Evolutionary conservation across 2,329 filamentous ascomycete species (phyloP).

Genomic region (Dactylellina parvicollis): DNA sequence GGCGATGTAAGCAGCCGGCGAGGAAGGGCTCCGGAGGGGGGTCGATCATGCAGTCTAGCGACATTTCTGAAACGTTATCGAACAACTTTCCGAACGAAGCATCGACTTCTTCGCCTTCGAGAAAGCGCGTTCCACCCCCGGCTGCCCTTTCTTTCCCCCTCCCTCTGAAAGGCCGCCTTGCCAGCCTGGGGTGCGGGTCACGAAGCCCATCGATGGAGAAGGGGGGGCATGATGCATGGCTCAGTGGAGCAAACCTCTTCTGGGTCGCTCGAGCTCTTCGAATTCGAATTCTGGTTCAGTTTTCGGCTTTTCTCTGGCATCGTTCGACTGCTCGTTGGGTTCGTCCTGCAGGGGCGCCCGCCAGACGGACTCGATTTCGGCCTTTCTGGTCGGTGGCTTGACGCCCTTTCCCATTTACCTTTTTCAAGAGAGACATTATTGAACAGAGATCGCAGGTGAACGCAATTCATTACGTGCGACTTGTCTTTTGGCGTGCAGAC

Average conservation of each 20-base stretch:
- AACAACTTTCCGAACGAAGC: slow-evolving; percentile 53
- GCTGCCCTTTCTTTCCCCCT: slow-evolving; percentile 1
- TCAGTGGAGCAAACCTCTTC: slow-evolving; percentile 23
- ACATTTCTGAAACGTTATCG: slow-evolving; percentile 55
- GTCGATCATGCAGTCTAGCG: slow-evolving; percentile 51
- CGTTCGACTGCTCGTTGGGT: slow-evolving; percentile 6
- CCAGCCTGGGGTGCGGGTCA: slow-evolving; percentile 24
- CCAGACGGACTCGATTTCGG: slow-evolving; percentile 42
- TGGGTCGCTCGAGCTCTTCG: slow-evolving; percentile 32
- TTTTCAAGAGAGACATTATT: not conserved
- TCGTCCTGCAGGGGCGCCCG: slow-evolving; percentile 25
- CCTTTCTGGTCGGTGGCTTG: slow-evolving; percentile 2
- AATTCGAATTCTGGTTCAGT: not conserved
- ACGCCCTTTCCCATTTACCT: slow-evolving; percentile 6
- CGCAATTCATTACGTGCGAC: slow-evolving; percentile 10
- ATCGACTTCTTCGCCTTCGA: slow-evolving; percentile 34
- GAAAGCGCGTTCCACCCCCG: slow-evolving; percentile 36
- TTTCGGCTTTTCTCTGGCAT: slow-evolving; percentile 4
- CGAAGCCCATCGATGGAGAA: slow-evolving; percentile 13
- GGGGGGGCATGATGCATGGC: slow-evolving; percentile 9
- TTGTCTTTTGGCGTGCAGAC: no score
- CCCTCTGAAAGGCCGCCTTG: slow-evolving; percentile 16
- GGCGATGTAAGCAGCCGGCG: slow-evolving; percentile 26
- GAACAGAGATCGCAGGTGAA: slow-evolving; percentile 1
- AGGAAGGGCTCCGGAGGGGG: slow-evolving; percentile 19